phyloP scores from a whole-genome alignment of 768 basidiomycete genomes.

The Boletus tomentosulus region DNA sequence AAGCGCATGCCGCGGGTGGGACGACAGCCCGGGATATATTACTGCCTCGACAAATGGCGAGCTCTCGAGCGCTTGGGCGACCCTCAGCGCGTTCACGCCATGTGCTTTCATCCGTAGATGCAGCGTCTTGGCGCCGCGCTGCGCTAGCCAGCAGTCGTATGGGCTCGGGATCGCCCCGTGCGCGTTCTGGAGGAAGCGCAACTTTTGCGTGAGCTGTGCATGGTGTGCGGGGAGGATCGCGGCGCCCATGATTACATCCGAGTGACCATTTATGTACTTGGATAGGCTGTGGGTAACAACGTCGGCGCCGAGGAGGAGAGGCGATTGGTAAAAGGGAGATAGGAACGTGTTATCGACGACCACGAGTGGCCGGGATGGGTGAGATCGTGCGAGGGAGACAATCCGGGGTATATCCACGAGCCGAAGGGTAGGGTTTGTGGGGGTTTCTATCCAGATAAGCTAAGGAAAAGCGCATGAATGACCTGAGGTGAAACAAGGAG shows the following conservation, averaged over 20 bases:
- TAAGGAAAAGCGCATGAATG: constrained; percentile 26
- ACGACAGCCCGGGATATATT: constrained; percentile 78
- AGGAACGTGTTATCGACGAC: constrained; percentile 95
- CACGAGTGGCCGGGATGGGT: constrained; percentile 66
- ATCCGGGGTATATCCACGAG: constrained; percentile 78
- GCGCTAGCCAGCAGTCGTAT: constrained; percentile 87
- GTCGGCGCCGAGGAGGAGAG: constrained; percentile 81
- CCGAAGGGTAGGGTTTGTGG: constrained; percentile 91
- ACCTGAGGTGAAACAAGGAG: not conserved
- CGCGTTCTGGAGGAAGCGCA: constrained; percentile 89
- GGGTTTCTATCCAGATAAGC: constrained; percentile 94
- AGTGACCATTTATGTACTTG: constrained; percentile 93
- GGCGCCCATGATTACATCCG: constrained; percentile 89
- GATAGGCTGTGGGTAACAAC: constrained; percentile 80
- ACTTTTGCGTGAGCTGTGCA: constrained; percentile 42
- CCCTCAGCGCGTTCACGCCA: constrained; percentile 72
- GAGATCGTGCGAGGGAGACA: constrained; percentile 56
- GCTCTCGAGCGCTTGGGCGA: constrained; percentile 59
- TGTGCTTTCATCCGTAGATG: constrained; percentile 85
- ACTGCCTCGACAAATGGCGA: constrained; percentile 70
- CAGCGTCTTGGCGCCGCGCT: constrained; percentile 89
- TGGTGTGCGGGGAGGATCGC: constrained; percentile 64
- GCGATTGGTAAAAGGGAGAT: constrained; percentile 87
- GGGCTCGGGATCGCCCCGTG: constrained; percentile 81
- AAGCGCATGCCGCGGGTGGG: constrained; percentile 60